Evolutionary conservation across 345 rosid genomes (phyloP).

Genomic region (Eucalyptus globulus): DNA sequence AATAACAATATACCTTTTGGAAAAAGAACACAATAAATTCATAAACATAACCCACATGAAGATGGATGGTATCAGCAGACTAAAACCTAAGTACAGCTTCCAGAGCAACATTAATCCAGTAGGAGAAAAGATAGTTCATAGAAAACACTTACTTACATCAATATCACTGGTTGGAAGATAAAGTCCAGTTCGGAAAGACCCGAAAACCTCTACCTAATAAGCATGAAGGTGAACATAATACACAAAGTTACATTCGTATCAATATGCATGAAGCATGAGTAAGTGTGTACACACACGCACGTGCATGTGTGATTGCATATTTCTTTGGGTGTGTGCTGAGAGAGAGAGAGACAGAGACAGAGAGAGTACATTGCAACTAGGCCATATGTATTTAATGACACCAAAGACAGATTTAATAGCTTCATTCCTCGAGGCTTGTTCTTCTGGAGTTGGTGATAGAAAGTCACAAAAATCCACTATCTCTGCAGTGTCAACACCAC

Average conservation of each 20-base stretch:
- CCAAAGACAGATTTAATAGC: conserved; percentile 52
- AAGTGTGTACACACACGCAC: not conserved
- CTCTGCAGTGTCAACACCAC: conserved; percentile 24
- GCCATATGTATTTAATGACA: conserved; percentile 87
- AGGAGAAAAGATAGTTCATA: not conserved
- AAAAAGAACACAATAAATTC: not conserved
- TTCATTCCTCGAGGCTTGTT: conserved; percentile 40
- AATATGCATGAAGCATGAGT: not conserved
- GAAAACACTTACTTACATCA: conserved; percentile 49
- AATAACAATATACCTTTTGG: not conserved
- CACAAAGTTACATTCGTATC: not conserved
- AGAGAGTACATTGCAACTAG: conserved; percentile 49
- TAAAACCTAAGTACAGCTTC: not conserved
- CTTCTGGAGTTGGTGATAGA: conserved; percentile 71
- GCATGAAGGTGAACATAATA: not conserved
- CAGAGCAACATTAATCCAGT: not conserved
- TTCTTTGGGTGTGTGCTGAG: not conserved
- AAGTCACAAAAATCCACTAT: conserved; percentile 84
- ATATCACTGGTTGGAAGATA: conserved; percentile 95
- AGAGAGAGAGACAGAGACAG: not conserved
- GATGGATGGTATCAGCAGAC: not conserved
- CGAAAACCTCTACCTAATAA: conserved; percentile 76
- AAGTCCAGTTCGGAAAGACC: conserved; percentile 79
- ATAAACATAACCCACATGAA: not conserved
- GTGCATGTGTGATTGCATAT: not conserved